These are phyloP conservation scores for Echinosophora koreensis DNA, from an alignment of 306 rosid genomes.

Conservation along the genomic window DNA sequence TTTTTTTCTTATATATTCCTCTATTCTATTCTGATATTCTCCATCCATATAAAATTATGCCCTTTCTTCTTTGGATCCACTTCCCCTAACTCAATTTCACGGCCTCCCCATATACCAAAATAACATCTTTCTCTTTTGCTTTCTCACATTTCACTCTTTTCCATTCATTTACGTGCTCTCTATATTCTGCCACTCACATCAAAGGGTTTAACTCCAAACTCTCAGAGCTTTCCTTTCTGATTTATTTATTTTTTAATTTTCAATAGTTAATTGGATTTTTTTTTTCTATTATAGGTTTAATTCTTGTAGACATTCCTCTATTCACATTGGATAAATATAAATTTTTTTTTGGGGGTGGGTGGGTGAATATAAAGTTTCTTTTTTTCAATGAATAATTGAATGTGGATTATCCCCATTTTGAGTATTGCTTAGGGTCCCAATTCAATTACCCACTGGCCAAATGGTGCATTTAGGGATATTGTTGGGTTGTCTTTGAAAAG, in stretches of 20 bases:
- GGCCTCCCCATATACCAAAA: not conserved
- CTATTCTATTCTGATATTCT: not conserved
- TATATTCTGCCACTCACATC: conserved; percentile 20
- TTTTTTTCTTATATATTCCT: not conserved
- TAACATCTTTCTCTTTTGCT: conserved; percentile 38
- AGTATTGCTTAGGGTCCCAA: conserved; percentile 17
- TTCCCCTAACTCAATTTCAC: conserved; percentile 48
- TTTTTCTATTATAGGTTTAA: not conserved
- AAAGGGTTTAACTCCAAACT: conserved; percentile 40
- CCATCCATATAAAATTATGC: conserved; percentile 9
- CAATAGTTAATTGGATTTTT: not conserved
- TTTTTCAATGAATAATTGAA: not conserved
- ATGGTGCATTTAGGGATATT: not conserved
- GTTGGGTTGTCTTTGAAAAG: not conserved
- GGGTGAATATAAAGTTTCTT: too few species aligned
- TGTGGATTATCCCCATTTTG: not conserved
- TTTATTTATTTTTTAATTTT: not conserved
- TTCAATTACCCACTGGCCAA: not conserved
- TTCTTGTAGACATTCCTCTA: conserved; percentile 28
- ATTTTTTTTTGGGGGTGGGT: too few species aligned
- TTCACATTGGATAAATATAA: not conserved
- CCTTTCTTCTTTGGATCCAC: conserved; percentile 44
- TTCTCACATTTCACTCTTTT: conserved; percentile 43
- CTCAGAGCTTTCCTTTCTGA: not conserved
- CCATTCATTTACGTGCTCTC: conserved; percentile 27